Conservation (phyloP, 345 rosid genomes). For the Gossypium stocksii region DNA sequence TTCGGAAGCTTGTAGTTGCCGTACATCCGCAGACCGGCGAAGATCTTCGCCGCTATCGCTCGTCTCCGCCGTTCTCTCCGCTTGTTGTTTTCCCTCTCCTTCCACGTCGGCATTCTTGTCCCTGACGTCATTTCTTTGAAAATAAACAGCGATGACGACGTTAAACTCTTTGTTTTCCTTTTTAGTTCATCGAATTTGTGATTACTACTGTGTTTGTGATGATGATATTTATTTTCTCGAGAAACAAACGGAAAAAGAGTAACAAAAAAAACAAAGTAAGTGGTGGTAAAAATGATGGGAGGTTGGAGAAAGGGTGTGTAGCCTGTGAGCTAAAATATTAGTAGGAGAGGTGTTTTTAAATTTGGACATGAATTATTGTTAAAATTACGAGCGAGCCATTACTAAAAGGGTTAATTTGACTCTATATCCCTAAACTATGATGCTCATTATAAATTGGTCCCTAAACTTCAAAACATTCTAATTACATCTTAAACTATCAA, state of each 20-base stretch:
- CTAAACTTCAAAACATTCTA: too few species aligned
- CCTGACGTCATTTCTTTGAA: conserved; percentile 66
- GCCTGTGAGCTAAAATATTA: conserved; percentile 17
- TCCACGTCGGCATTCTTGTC: conserved; percentile 92
- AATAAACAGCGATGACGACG: neutral
- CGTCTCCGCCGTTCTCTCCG: conserved; percentile 82
- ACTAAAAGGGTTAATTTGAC: neutral
- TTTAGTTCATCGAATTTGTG: neutral
- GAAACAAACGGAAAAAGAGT: conserved; percentile 22
- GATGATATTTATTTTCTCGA: neutral
- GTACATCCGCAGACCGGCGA: conserved; percentile 75
- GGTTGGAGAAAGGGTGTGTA: conserved; percentile 20
- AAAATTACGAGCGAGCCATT: conserved; percentile 37
- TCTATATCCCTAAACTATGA: neutral
- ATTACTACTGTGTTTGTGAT: neutral
- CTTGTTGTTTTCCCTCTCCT: conserved; percentile 98
- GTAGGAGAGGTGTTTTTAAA: neutral
- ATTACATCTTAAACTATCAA: too few species aligned
- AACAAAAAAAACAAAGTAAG: neutral
- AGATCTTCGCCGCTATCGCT: conserved; percentile 97
- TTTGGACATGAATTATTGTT: conserved; percentile 6
- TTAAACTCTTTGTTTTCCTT: too few species aligned
- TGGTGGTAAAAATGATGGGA: conserved; percentile 22
- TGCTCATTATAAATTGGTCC: too few species aligned
- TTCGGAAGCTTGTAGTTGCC: conserved; percentile 93